Base-by-base conservation (phyloP, 805 yeast species). In the Starmera caribaea region DNA sequence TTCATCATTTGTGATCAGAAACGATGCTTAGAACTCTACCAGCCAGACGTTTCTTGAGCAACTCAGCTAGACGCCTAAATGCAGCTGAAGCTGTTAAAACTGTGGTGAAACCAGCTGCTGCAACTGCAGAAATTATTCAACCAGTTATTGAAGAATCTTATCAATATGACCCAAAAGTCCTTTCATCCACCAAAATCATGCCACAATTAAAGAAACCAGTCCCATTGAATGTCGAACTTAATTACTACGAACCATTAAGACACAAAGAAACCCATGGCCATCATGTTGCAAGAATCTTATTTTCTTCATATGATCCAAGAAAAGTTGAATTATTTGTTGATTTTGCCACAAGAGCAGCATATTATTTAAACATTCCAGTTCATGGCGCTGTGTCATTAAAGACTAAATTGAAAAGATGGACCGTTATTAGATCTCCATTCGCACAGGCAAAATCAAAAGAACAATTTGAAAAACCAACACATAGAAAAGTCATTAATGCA, bases 401-500 rank as follows among this genome's bases (percentile, higher is more conserved):
- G 46, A 78, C 82, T 3, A 81, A 77, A 56, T 75, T 79, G 51
- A 84, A 90, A 61, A 74, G 88, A 50, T 90, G 96, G 86, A 92
- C 98, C 0, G 96, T 92, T 34, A 88, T 82, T 53, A 76, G 81
- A 58, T 79, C 96, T 3, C 97, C 97, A 2, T 92, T 92, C 59
- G 96, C 84, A 16, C 92, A 86, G 55, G 95, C 97, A 38, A 89
- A 88, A 59, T 73, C 92, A 9, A 92, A 92, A 65, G 95, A 90
- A 66, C 92, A 90, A 68, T 92, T 84, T 63, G 84, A 85, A 66
- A 79, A 97, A 66, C 71, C 75, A 37, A 92, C 97, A 1, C 84
- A 76, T 59, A 77, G 81, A 51, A 76, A 95, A 45, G 59, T 74
- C 44, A 68, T 92, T 47, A 72, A 70, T 48, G 83, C 87, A 26